These are phyloP conservation scores for Gamarada debralockiae DNA, from an alignment of 495 filamentous ascomycete genomes.

Conservation along the genomic window DNA sequence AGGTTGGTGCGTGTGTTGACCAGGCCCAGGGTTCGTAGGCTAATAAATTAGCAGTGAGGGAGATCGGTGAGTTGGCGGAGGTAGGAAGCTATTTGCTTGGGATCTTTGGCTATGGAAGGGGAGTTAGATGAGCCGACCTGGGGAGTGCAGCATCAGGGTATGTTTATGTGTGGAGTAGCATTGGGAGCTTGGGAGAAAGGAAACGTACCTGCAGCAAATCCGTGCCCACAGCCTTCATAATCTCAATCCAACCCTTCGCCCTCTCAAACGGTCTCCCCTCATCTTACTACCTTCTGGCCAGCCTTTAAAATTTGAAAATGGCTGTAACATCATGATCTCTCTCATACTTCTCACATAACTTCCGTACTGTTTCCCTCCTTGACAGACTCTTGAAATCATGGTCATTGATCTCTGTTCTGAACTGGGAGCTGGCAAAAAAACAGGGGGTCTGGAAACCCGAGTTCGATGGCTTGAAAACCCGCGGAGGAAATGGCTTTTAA, in stretches of 20 bases:
- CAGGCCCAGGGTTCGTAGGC: constrained; percentile 89
- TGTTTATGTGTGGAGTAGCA: constrained; percentile 38
- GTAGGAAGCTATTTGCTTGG: constrained; percentile 51
- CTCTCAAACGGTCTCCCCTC: constrained; percentile 58
- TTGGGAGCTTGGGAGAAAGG: no score
- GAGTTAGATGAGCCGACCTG: constrained; percentile 69
- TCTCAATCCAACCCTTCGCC: constrained; percentile 64
- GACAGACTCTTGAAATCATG: constrained; percentile 56
- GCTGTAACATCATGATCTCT: constrained; percentile 70
- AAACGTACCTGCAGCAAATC: constrained; percentile 75
- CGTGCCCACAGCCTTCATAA: constrained; percentile 68
- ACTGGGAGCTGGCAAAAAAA: constrained; percentile 50
- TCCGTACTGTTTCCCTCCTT: constrained; percentile 46
- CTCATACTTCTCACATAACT: constrained; percentile 44
- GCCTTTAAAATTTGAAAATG: constrained; percentile 78
- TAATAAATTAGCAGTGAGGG: constrained; percentile 52
- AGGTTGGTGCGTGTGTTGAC: constrained; percentile 66
- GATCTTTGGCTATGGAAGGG: constrained; percentile 43
- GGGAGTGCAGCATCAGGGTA: neutral
- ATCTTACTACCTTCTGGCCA: constrained; percentile 57
- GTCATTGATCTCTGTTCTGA: constrained; percentile 43
- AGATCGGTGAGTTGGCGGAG: constrained; percentile 61
- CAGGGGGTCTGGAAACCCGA: constrained; percentile 73
- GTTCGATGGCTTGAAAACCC: constrained; percentile 68
- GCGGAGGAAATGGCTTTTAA: constrained; percentile 63